Evolutionary conservation across 768 basidiomycete species (phyloP), one percentile per base, ranked within the genome.

Genomic region (Peribolospora baueri): DNA sequence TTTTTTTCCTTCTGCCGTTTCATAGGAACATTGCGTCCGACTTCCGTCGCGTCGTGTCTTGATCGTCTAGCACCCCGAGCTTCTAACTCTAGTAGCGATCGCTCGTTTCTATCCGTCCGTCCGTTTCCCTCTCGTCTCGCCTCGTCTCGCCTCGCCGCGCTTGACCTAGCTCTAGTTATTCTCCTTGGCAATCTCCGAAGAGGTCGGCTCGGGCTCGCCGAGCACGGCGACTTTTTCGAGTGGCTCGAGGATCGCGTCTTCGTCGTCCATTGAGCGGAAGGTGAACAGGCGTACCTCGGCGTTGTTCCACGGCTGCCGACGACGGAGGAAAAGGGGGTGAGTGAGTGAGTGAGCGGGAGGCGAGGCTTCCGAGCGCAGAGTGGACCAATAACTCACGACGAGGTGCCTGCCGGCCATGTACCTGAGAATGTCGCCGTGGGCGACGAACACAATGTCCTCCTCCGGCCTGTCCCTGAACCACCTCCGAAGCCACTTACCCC

Each of bases 391-490:
- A 25, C 25, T 25, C 25, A 25, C 43, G 43, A 13, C 13, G 43
- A 45, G 43, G 8, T 45, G 7, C 43, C 7, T 45, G 8, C 43
- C 60, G 3, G 52, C 58, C 5, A 65, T 47, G 48, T 55, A 57
- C 45, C 62, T 45, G 42, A 65, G 50, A 11, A 63, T 60, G 48
- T 62, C 62, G 7, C 62, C 61, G 54, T 65, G 64, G 9, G 64
- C 59, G 3, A 65, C 61, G 43, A 65, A 62, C 61, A 64, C 63
- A 51, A 65, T 65, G 53, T 65, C 61, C 38, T 50, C 43, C 55
- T 65, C 64, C 11, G 59, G 58, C 39, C 61, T 49, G 39, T 57
- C 55, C 9, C 59, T 52, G 40, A 65, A 53, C 63, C 62, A 64
- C 39, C 48, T 10, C 46, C 64, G 57, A 1, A 62, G 61, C 45